Base-by-base conservation (phyloP, 192 early-diverging fungal species). In the Martensiomyces pterosporus region DNA sequence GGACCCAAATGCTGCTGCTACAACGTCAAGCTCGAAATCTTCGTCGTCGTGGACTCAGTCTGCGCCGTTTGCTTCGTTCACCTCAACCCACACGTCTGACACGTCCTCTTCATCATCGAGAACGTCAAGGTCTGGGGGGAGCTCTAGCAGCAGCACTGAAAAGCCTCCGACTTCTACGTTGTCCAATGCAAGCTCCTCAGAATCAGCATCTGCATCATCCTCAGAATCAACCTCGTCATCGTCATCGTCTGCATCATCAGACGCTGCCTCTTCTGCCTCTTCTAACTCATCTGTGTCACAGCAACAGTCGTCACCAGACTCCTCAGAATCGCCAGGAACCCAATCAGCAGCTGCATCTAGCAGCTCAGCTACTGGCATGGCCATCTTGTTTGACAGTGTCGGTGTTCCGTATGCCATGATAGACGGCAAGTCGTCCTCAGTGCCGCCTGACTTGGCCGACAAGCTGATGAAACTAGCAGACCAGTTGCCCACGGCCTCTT, bases 361-460 rank as follows among this genome's bases (percentile, higher is more conserved):
- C 17, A 49, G 22, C 33, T 18, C 22, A 24, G 29, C 5, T 5
- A 19, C 25, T 8, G 46, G 48, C 16, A 73, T 57, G 24, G 52
- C 55, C 2, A 73, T 73, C 24, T n/a, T 65, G n/a, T 73, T 73
- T 43, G 53, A 73, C 54, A 52, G 47, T 39, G 38, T 57, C 14
- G 69, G 69, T 36, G 57, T 39, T 15, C 69, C 69, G 3, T 65
- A 61, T 43, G 42, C 64, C 49, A 43, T 73, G 21, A 16, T 65
- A 18, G 39, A 54, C 33, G 69, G 69, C 19, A 51, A 57, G 10
- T 57, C 69, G 3, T 57, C 69, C 3, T 8, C 53, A 6, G 17
- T 73, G 2, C 57, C 69, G 0, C 25, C 36, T 3, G 69, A 61
- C 1, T 26, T 73, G 4, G 69, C 69, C 22, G 69, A 60, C 17